phyloP scores from a whole-genome alignment of 75 land plant genomes.

The Cunninghamia lanceolata region DNA sequence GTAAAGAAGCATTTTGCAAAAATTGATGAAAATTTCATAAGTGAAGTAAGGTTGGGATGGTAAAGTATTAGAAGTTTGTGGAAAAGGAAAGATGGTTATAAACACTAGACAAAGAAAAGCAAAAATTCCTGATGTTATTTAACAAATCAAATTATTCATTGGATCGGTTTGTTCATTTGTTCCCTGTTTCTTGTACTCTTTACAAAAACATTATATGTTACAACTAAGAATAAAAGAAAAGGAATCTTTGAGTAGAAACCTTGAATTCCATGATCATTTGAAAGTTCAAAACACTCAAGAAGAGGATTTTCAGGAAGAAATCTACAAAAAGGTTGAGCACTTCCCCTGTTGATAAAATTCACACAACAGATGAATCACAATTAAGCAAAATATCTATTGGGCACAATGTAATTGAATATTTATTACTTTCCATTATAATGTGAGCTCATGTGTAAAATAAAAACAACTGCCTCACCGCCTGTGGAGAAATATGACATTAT shows the following conservation, averaged over 20 bases:
- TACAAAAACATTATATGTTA: not conserved
- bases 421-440: not conserved
- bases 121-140: no score
- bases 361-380: not conserved
- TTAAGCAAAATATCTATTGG: not conserved
- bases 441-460: not conserved
- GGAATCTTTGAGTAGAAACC: conserved; percentile 22
- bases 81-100: no score
- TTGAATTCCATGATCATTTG: conserved; percentile 38
- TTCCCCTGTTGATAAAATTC: conserved; percentile 53
- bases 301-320: conserved; percentile 78
- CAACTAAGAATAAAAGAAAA: not conserved
- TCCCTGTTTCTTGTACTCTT: not conserved
- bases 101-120: no score
- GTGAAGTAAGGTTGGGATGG: no score
- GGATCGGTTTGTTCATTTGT: not conserved
- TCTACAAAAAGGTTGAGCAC: conserved; percentile 85
- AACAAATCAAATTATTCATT: not conserved
- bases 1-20: no score
- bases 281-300: conserved; percentile 73
- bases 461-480: conserved; percentile 46
- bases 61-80: no score
- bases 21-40: no score
- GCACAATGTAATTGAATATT: not conserved
- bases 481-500: conserved; percentile 85